Base-by-base conservation (phyloP, 1,284 basidiomycete species). In the Trichosporon ovoides region DNA sequence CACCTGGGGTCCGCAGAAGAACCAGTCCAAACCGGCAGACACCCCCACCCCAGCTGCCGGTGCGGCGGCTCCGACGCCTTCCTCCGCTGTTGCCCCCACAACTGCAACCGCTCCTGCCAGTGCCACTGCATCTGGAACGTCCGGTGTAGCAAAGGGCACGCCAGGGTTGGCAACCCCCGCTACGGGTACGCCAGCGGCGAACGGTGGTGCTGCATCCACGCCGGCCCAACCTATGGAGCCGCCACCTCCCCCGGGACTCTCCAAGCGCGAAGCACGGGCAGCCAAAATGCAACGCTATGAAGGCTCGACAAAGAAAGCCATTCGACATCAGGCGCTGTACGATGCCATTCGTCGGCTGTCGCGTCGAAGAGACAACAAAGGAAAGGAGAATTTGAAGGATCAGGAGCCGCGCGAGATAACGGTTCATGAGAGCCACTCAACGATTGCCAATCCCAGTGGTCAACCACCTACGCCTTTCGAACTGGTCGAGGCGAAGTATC, bases 281-380 rank as follows among this genome's bases (percentile, higher is more conserved):
- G 70, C 68, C 14, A 71, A 69, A 60, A 75, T 66, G 63, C 79
- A 81, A 52, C 77, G 76, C 59, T 79, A 76, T 46, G 83, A 82
- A 49, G 90, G 91, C 59, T 59, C 59, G 53, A 81, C 85, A 0
- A 87, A 85, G 77, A 92, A 91, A 74, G 83, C 87, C 50, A 81
- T 88, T 33, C 80, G 91, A 52, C 90, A 92, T 74, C 79, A 82
- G 33, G 80, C 87, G 37, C 81, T 95, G 66, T 83, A 86, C 60
- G 91, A 94, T 31, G 83, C 87, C 0, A 86, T 93, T 60, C 83
- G 87, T 40, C 87, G 87, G 71, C 83, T 85, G 1, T 81, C 81
- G 20, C 89, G 89, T 78, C 85, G 87, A 69, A 81, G 88, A 46
- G 89, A 93, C 48, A 60, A 66, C 3, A 77, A 82, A 52, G 82